Evolutionary conservation across 1,284 basidiomycete species (phyloP).

Genomic region (Cutaneotrichosporon mucoides): DNA sequence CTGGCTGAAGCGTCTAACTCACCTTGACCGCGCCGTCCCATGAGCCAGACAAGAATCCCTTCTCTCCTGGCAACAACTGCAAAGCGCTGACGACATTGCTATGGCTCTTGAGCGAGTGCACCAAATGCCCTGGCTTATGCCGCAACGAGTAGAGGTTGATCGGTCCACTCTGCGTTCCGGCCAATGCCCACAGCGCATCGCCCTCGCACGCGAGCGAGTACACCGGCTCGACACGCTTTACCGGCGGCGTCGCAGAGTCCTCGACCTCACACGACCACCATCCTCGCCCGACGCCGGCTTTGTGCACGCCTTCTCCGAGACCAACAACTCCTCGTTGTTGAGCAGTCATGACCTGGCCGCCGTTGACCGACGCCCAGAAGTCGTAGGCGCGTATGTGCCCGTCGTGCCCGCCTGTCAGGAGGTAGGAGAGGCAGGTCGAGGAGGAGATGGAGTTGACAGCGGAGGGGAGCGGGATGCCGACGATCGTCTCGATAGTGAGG

Average conservation of each 20-base stretch:
- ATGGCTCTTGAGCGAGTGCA: slow-evolving; percentile 67
- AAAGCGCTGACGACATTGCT: slow-evolving; percentile 81
- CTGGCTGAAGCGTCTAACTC: slow-evolving; percentile 43
- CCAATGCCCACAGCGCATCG: slow-evolving; percentile 83
- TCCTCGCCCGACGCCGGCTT: slow-evolving; percentile 75
- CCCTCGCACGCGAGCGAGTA: slow-evolving; percentile 83
- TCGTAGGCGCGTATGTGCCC: slow-evolving; percentile 93
- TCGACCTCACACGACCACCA: slow-evolving; percentile 68
- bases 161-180: slow-evolving; percentile 77
- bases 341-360: slow-evolving; percentile 79
- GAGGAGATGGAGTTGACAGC: slow-evolving; percentile 81
- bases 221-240: slow-evolving; percentile 60
- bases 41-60: slow-evolving; percentile 80
- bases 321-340: slow-evolving; percentile 84
- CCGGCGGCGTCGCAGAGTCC: slow-evolving; percentile 6
- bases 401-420: slow-evolving; percentile 87
- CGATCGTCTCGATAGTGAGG: slow-evolving; percentile 86
- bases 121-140: slow-evolving; percentile 79
- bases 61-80: slow-evolving; percentile 72
- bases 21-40: slow-evolving; percentile 92
- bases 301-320: slow-evolving; percentile 86
- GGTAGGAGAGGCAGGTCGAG: slow-evolving; percentile 80
- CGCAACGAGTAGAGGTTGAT: slow-evolving; percentile 89
- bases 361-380: slow-evolving; percentile 80
- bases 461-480: slow-evolving; percentile 81